phyloP scores from a whole-genome alignment of 2,329 filamentous ascomycete species.

The Arthrocladium fulminans region DNA sequence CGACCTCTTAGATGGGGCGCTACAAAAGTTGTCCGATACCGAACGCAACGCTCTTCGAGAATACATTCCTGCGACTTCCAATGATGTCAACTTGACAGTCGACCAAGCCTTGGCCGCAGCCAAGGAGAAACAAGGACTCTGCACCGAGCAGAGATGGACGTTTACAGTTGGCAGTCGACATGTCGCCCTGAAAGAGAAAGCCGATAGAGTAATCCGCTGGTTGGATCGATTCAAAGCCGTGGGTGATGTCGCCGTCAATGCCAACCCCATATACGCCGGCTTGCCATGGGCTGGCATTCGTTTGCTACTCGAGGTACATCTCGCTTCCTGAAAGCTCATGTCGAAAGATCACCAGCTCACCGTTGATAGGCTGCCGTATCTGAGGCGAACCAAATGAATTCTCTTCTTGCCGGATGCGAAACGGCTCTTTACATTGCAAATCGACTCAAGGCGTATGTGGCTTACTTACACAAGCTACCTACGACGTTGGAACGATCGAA shows the following conservation, averaged over 20 bases:
- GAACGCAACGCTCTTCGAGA: background rate
- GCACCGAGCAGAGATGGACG: background rate
- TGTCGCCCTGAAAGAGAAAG: conserved; percentile 9
- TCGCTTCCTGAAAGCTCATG: no score
- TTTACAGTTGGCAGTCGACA: background rate
- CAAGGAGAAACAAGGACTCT: conserved; percentile 25
- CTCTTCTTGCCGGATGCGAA: conserved; percentile 9
- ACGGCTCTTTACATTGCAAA: conserved; percentile 10
- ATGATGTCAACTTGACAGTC: conserved; percentile 29
- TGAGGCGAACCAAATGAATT: conserved; percentile 9
- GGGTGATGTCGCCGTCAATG: conserved; percentile 26
- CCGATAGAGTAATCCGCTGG: conserved; percentile 12
- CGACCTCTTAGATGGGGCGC: background rate
- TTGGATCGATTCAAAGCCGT: conserved; percentile 25
- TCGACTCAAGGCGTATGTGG: conserved; percentile 10
- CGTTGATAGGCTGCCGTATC: conserved; percentile 8
- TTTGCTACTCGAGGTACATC: conserved; percentile 26
- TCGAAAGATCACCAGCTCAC: no score
- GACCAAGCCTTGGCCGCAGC: conserved; percentile 28
- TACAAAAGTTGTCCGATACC: background rate
- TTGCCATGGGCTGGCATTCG: conserved; percentile 29
- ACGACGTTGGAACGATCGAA: conserved; percentile 2
- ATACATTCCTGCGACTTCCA: conserved; percentile 19
- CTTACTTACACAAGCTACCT: conserved; percentile 1
- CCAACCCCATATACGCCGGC: conserved; percentile 27